These are phyloP conservation scores for Plasmodium inui DNA, from an alignment of 169 alveolate genomes.

Conservation along the genomic window DNA sequence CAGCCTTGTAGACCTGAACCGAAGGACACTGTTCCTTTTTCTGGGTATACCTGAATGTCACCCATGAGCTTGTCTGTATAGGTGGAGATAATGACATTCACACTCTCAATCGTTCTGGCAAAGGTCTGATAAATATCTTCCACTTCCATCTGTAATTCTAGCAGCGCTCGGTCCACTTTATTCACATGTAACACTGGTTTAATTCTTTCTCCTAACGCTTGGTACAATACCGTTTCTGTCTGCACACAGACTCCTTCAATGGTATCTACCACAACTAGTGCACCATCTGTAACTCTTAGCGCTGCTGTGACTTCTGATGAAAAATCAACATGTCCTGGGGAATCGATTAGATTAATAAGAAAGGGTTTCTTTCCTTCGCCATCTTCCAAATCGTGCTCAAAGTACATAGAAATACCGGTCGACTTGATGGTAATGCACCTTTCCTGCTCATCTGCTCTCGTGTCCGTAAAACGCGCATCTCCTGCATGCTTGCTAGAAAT, in stretches of 20 bases:
- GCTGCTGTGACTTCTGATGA: slow-evolving; percentile 99
- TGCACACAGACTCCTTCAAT: slow-evolving; percentile 99
- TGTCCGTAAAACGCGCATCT: slow-evolving; percentile 99
- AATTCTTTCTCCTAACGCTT: slow-evolving; percentile 98
- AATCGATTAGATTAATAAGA: slow-evolving; percentile 98
- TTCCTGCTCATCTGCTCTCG: slow-evolving; percentile 99
- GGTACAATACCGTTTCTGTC: slow-evolving; percentile 99
- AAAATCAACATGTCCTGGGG: slow-evolving; percentile 99
- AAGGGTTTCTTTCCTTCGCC: slow-evolving; percentile 92
- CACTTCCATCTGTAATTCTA: slow-evolving; percentile 97
- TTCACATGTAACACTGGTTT: slow-evolving; percentile 98
- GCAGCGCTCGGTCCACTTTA: slow-evolving; percentile 98
- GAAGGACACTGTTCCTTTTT: slow-evolving; percentile 98
- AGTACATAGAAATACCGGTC: slow-evolving; percentile 99
- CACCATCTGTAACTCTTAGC: slow-evolving; percentile 99
- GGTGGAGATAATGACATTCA: slow-evolving; percentile 97
- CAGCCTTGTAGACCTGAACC: slow-evolving; percentile 99
- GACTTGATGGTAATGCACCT: slow-evolving; percentile 99
- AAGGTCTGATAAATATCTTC: slow-evolving; percentile 98
- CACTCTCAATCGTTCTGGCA: slow-evolving; percentile 96
- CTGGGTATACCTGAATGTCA: slow-evolving; percentile 96
- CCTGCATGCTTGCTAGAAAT: slow-evolving; percentile 99
- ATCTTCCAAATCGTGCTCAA: slow-evolving; percentile 96
- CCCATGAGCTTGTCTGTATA: slow-evolving; percentile 97
- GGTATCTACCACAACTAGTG: slow-evolving; percentile 99